A percentile compares a stretch with the other conserved stretches of the same genome.
Evolutionary conservation across 176 grass and related monocot species (phyloP).

Genomic region (Chloris gayana): DNA sequence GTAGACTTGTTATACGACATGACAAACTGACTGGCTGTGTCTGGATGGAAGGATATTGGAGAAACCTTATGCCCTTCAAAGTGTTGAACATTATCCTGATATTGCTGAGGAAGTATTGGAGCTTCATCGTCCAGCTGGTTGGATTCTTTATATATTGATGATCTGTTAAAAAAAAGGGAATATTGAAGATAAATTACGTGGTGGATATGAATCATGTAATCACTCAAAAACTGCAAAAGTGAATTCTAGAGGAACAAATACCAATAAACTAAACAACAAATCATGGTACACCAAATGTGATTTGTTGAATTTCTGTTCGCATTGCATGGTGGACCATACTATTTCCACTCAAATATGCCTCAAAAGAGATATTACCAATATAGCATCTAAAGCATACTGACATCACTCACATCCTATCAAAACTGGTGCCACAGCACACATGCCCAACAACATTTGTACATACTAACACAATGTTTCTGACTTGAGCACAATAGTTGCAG

Average conservation of each 20-base stretch:
- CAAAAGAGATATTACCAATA: neutral
- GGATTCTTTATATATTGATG: slow-evolving; percentile 42
- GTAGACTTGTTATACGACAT: slow-evolving; percentile 64
- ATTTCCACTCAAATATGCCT: slow-evolving; percentile 12
- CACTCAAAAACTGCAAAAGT: slow-evolving; percentile 5
- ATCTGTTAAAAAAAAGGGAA: slow-evolving; percentile 47
- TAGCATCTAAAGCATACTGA: slow-evolving; percentile 1
- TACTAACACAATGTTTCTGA: neutral
- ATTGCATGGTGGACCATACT: neutral
- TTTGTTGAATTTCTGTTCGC: slow-evolving; percentile 3
- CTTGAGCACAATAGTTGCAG: neutral
- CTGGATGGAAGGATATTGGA: slow-evolving; percentile 46
- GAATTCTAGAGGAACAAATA: slow-evolving; percentile 25
- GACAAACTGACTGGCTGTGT: slow-evolving; percentile 51
- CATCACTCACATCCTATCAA: neutral
- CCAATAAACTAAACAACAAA: slow-evolving; percentile 30
- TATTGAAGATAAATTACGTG: neutral
- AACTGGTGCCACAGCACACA: neutral
- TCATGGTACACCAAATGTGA: neutral
- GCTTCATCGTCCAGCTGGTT: slow-evolving; percentile 43
- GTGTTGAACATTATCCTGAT: slow-evolving; percentile 40
- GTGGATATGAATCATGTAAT: slow-evolving; percentile 17
- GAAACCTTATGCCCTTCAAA: slow-evolving; percentile 49
- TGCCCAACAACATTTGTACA: neutral
- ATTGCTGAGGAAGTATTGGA: slow-evolving; percentile 50